phyloP scores from a whole-genome alignment of 1,284 basidiomycete genomes.

The Trametes polyzona region DNA sequence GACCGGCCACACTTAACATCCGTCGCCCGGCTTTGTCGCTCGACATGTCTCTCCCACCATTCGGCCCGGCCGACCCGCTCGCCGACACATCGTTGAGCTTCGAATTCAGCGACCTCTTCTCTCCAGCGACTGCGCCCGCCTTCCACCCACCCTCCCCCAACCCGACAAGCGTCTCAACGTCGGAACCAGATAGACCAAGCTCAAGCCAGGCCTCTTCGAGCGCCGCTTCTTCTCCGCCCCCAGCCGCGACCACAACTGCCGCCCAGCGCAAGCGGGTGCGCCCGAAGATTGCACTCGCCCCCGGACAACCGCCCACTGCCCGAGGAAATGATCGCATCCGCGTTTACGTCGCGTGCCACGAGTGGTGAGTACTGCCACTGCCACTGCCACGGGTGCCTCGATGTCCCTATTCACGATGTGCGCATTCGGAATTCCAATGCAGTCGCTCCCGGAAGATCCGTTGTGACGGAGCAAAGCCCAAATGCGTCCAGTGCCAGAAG shows the following conservation, averaged over 20 bases:
- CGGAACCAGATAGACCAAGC: neutral
- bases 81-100: neutral
- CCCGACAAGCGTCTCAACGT: neutral
- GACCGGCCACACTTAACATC: neutral
- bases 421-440: neutral
- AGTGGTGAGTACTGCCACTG: slow-evolving; percentile 19
- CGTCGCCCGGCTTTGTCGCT: neutral
- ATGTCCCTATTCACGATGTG: no score
- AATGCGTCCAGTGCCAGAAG: slow-evolving; percentile 66
- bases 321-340: slow-evolving; percentile 23
- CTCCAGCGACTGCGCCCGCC: neutral
- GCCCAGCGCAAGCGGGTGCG: slow-evolving; percentile 37
- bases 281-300: slow-evolving; percentile 48
- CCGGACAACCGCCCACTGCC: slow-evolving; percentile 22
- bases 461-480: slow-evolving; percentile 76
- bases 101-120: neutral
- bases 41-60: neutral
- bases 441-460: slow-evolving; percentile 78
- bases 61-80: neutral
- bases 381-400: no score
- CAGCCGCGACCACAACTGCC: neutral
- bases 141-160: neutral
- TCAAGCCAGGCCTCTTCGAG: neutral
- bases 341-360: slow-evolving; percentile 25
- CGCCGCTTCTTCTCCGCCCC: slow-evolving; percentile 2